phyloP scores from a whole-genome alignment of 768 basidiomycete species.

The Rhizopogon sp. region DNA sequence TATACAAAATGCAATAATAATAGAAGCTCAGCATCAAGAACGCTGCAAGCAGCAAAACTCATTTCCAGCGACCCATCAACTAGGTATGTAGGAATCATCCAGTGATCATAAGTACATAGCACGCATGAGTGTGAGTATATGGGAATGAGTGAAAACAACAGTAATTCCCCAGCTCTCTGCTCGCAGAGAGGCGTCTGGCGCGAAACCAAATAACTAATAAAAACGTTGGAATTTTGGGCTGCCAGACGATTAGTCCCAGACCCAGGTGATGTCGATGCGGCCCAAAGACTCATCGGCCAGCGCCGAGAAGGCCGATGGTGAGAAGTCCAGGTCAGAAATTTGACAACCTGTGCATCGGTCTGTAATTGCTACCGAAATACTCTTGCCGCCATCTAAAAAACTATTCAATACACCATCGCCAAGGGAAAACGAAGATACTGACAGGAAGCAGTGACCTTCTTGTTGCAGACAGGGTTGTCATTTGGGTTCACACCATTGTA shows the following conservation, averaged over 20 bases:
- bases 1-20: background rate
- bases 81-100: constrained; percentile 11
- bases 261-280: constrained; percentile 52
- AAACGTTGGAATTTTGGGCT: background rate
- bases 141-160: background rate
- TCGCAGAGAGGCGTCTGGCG: constrained; percentile 15
- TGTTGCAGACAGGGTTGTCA: constrained; percentile 66
- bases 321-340: constrained; percentile 54
- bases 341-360: constrained; percentile 64
- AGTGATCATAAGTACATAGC: constrained; percentile 15
- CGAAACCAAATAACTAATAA: constrained; percentile 21
- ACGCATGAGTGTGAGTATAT: constrained; percentile 16
- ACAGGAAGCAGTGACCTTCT: constrained; percentile 43
- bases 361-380: constrained; percentile 42
- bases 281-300: constrained; percentile 44
- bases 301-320: constrained; percentile 47
- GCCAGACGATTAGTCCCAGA: constrained; percentile 27
- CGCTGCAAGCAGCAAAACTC: constrained; percentile 11
- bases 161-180: constrained; percentile 22
- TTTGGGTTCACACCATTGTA: constrained; percentile 64
- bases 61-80: constrained; percentile 22
- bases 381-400: constrained; percentile 45
- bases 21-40: constrained; percentile 26
- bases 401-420: background rate
- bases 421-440: constrained; percentile 14